Percentiles rank a stretch among this genome's conserved stretches.
Conservation (phyloP, 1,139 yeast species). For the Scheffersomyces segobiensis region DNA sequence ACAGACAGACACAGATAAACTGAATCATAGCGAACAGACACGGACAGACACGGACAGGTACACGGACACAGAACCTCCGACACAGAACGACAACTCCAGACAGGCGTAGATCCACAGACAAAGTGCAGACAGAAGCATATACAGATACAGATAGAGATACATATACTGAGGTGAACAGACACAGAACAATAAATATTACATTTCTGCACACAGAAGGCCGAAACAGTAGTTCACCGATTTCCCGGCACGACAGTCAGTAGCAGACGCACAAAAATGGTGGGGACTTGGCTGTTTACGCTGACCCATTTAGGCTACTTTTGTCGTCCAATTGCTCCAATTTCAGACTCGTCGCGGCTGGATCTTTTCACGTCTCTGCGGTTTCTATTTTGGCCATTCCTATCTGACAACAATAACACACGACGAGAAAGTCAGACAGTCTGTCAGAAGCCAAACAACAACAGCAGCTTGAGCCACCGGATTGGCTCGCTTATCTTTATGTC, state of each 20-base stretch:
- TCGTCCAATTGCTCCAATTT: not conserved
- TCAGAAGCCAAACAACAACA: no score
- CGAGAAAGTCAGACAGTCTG: no score
- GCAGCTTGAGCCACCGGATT: no score
- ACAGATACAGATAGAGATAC: not conserved
- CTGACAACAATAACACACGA: not conserved
- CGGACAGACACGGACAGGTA: not conserved
- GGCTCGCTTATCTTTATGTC: no score
- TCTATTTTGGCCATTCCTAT: not conserved
- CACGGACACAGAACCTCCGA: not conserved
- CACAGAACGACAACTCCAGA: not conserved
- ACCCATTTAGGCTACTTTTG: not conserved
- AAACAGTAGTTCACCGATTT: not conserved
- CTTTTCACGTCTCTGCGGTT: no score
- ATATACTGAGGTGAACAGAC: not conserved
- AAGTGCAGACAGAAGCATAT: no score
- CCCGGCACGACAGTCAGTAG: not conserved
- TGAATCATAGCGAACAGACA: not conserved
- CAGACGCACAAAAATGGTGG: not conserved
- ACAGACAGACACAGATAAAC: not conserved
- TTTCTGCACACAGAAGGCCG: no score
- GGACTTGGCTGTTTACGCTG: not conserved
- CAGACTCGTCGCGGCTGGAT: no score
- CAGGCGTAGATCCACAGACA: not conserved
- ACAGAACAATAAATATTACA: not conserved